Percentiles rank a stretch among this genome's conserved stretches.
These are phyloP conservation scores for grape (Vitis vinifera) DNA, from an alignment of 164 flowering plant species.

Conservation along the genomic window DNA sequence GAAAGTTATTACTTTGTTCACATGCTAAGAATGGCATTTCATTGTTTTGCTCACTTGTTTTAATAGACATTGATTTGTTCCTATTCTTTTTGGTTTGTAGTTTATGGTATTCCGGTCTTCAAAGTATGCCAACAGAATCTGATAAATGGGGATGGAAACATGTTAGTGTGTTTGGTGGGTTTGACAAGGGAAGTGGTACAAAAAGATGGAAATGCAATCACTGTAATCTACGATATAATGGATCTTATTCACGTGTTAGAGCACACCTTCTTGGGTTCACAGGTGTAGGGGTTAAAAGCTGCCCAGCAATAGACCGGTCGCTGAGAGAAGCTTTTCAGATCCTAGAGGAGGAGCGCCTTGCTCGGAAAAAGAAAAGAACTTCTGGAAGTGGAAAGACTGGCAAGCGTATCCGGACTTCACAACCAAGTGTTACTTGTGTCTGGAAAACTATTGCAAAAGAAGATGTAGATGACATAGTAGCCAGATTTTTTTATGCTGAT, in stretches of 20 bases:
- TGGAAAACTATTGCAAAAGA: conserved; percentile 27
- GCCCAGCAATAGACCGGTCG: conserved; percentile 41
- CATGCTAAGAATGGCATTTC: too few relatives aligned
- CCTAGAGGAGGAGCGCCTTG: conserved; percentile 35
- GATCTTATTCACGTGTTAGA: conserved; percentile 49
- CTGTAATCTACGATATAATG: conserved; percentile 41
- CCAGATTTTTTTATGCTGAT: conserved; percentile 41
- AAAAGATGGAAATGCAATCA: conserved; percentile 49
- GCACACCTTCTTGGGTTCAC: conserved; percentile 50
- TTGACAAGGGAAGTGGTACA: conserved; percentile 43
- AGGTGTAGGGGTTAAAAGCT: conserved; percentile 45
- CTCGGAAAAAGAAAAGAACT: conserved; percentile 32
- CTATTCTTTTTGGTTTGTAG: too few relatives aligned
- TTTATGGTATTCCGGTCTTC: background rate
- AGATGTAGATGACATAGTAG: conserved; percentile 42
- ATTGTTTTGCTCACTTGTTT: too few relatives aligned
- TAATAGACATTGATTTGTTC: background rate
- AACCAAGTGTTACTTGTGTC: conserved; percentile 8
- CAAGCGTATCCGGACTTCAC: conserved; percentile 25
- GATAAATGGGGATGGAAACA: conserved; percentile 53
- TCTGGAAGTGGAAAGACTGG: conserved; percentile 25
- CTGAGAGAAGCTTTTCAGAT: conserved; percentile 38
- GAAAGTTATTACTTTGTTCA: too few relatives aligned
- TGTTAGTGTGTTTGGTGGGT: conserved; percentile 43
- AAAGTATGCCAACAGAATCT: conserved; percentile 36